These are phyloP conservation scores for Ligustrum vulgare DNA, from an alignment of 257 asterid genomes.

Conservation along the genomic window DNA sequence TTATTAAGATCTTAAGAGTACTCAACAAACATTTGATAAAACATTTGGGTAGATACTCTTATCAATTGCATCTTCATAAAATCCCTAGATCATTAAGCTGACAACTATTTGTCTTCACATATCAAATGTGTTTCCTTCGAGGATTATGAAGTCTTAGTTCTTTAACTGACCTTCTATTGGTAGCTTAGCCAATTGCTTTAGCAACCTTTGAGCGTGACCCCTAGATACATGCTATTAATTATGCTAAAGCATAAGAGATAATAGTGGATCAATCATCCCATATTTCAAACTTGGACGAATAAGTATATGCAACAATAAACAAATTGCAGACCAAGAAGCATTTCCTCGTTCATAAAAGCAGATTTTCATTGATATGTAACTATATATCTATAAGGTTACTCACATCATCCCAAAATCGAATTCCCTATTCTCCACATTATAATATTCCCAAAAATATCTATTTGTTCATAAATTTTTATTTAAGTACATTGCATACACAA, in stretches of 20 bases:
- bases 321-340: not conserved
- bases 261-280: not conserved
- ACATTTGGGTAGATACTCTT: no score
- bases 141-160: not conserved
- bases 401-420: not conserved
- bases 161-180: not conserved
- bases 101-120: no score
- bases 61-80: no score
- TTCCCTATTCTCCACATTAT: not conserved
- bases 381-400: not conserved
- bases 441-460: not conserved
- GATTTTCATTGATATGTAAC: not conserved
- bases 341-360: not conserved
- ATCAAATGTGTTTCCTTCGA: not conserved
- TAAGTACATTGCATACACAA: not conserved
- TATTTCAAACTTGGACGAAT: not conserved
- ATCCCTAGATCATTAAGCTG: no score
- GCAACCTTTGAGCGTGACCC: not conserved
- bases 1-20: no score
- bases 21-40: no score
- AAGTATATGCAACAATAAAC: not conserved
- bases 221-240: not conserved
- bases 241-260: not conserved
- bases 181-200: not conserved
- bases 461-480: not conserved